Evolutionary conservation across 2,329 filamentous ascomycete species (phyloP), one percentile per base, ranked within the genome.

Genomic region (Cytospora paraplurivora): DNA sequence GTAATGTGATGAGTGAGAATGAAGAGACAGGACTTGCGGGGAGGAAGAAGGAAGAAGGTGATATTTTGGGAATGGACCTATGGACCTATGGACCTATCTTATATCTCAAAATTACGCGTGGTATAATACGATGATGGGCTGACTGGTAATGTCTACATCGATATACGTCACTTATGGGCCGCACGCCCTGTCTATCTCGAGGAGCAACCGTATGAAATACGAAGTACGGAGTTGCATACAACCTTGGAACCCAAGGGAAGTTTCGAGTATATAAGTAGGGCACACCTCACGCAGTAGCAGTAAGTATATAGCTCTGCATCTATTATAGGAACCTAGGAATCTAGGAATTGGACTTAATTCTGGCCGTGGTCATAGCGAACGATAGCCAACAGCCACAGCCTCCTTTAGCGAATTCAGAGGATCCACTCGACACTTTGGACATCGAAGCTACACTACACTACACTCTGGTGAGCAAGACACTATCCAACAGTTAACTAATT

Each of bases 401-500:
- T 32, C 58, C 53, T 41, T 51, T 44, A 17, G 32, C 38, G 47
- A 37, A 60, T 44, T 54, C 47, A 35, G 17, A 55, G 59, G 59
- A 61, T 61, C 59, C 59, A 61, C 59, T 15, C 19, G 13, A 15
- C 37, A 19, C n/a, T 12, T 19, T 27, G 2, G 4, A 27, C 27
- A 27, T 27, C 27, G 27, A 27, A 47, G n/a, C 44, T 47, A 10
- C 8, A 8, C 8, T 19, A 19, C 44, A n/a, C 44, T 47, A 27
- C 27, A 27, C 27, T 27, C 4, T 2, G 4, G 4, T 2, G 27
- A 27, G 4, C 27, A 27, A 27, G 27, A 27, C 27, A 27, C 27
- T 27, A 2, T 27, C 27, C 27, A 27, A 27, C 27, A 27, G 15
- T 11, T 13, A 13, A 38, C 37, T 11, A 38, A 12, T 11, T 38